Evolutionary conservation across 352 stramenopile species (phyloP).

Genomic region (Phytophthora pinifolia): DNA sequence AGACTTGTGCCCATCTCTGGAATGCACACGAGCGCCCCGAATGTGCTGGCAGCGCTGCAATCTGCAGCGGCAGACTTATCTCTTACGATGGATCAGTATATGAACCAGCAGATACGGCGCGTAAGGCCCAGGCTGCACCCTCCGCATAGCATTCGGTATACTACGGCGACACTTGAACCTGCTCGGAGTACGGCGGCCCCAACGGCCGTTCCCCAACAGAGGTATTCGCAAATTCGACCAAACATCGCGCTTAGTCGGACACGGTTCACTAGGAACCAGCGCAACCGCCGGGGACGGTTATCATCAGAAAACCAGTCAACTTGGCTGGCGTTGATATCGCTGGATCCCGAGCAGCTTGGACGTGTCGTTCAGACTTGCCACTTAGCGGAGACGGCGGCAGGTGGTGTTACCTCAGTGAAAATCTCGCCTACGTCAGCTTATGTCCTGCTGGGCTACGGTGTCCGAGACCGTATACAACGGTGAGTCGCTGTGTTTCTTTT

Average conservation of each 20-base stretch:
- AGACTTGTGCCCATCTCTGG: constrained; percentile 38
- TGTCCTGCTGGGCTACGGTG: constrained; percentile 83
- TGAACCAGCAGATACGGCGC: constrained; percentile 80
- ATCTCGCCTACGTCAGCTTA: constrained; percentile 86
- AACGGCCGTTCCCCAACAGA: constrained; percentile 44
- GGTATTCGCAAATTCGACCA: constrained; percentile 81
- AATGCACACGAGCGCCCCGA: constrained; percentile 38
- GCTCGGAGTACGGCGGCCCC: constrained; percentile 26
- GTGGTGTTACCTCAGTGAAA: constrained; percentile 90
- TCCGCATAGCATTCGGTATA: constrained; percentile 42
- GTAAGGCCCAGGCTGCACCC: constrained; percentile 67
- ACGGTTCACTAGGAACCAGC: constrained; percentile 73
- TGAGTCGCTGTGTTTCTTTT: constrained; percentile 19
- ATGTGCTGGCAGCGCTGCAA: constrained; percentile 65
- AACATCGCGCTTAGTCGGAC: constrained; percentile 85
- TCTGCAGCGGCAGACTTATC: constrained; percentile 58
- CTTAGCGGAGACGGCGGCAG: constrained; percentile 74
- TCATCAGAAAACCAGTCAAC: constrained; percentile 85
- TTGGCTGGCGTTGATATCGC: constrained; percentile 81
- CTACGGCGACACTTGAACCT: constrained; percentile 25
- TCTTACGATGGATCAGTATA: constrained; percentile 79
- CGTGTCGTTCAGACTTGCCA: constrained; percentile 82
- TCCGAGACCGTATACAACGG: constrained; percentile 84
- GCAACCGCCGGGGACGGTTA: constrained; percentile 66
- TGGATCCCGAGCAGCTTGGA: constrained; percentile 77